Conservation (phyloP, 805 yeast genomes). For the Yamadazyma tumulicola region DNA sequence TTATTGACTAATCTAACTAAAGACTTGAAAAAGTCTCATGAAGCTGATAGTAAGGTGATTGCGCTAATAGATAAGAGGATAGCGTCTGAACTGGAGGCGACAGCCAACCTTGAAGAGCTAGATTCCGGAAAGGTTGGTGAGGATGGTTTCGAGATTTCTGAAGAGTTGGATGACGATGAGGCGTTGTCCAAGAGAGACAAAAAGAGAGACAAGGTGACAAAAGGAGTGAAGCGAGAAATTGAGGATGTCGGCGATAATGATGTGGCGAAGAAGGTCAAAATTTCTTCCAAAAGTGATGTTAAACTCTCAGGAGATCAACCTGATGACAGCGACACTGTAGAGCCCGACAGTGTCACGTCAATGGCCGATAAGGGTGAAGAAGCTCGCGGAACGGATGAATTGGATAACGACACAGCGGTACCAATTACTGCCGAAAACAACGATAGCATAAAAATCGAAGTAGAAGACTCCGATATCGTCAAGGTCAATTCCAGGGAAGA, state of each 20-base stretch:
- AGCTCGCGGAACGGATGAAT: background rate
- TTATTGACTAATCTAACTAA: slow-evolving; percentile 37
- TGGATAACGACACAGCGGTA: slow-evolving; percentile 6
- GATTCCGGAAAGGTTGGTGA: background rate
- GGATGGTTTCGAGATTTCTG: background rate
- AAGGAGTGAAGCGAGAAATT: slow-evolving; percentile 6
- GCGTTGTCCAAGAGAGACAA: background rate
- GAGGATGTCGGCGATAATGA: slow-evolving; percentile 6
- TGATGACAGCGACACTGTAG: background rate
- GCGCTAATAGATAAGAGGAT: slow-evolving; percentile 8
- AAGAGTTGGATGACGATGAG: slow-evolving; percentile 1
- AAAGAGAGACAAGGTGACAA: slow-evolving; percentile 2
- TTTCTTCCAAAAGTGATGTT: no score
- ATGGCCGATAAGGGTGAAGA: no score
- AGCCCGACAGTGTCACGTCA: background rate
- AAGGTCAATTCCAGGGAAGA: slow-evolving; percentile 25
- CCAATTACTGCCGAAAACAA: slow-evolving; percentile 1
- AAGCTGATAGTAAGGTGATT: slow-evolving; percentile 19
- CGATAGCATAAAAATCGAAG: slow-evolving; percentile 5
- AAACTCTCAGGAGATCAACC: background rate
- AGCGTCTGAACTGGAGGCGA: slow-evolving; percentile 7
- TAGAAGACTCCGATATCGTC: slow-evolving; percentile 5
- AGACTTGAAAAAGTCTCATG: slow-evolving; percentile 34
- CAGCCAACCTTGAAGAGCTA: slow-evolving; percentile 4
- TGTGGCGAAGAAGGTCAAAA: background rate